These are phyloP conservation scores for Yamadazyma membranifaciens DNA, from an alignment of 1,139 yeast species.

Conservation along the genomic window DNA sequence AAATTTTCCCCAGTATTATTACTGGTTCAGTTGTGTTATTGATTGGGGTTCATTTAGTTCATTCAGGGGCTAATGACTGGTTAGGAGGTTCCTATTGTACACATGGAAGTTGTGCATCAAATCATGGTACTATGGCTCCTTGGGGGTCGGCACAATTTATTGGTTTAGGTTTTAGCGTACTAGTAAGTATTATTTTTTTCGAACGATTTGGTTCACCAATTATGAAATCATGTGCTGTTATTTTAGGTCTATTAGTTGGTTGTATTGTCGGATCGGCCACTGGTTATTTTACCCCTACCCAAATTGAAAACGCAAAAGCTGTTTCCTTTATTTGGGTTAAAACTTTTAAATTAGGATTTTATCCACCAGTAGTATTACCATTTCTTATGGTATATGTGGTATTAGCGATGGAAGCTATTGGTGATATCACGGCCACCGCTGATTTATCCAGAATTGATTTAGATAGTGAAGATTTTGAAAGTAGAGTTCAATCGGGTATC, in stretches of 20 bases:
- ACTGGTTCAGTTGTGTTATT: slow-evolving; percentile 86
- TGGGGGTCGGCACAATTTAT: slow-evolving; percentile 86
- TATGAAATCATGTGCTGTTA: slow-evolving; percentile 88
- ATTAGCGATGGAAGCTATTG: slow-evolving; percentile 83
- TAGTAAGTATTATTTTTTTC: slow-evolving; percentile 61
- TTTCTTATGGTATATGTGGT: slow-evolving; percentile 75
- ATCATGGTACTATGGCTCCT: slow-evolving; percentile 29
- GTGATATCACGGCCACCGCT: slow-evolving; percentile 86
- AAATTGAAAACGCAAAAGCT: slow-evolving; percentile 66
- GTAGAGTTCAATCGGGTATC: slow-evolving; percentile 86
- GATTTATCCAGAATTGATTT: slow-evolving; percentile 81
- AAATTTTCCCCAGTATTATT: slow-evolving; percentile 77
- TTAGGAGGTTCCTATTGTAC: slow-evolving; percentile 78
- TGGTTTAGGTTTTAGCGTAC: slow-evolving; percentile 82
- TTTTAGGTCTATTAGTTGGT: slow-evolving; percentile 75
- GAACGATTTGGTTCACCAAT: slow-evolving; percentile 89
- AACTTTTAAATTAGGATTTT: slow-evolving; percentile 68
- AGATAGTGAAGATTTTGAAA: slow-evolving; percentile 73
- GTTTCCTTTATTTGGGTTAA: slow-evolving; percentile 83
- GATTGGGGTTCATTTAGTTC: slow-evolving; percentile 66
- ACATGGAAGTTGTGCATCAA: slow-evolving; percentile 20
- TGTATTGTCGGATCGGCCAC: slow-evolving; percentile 88
- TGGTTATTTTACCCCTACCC: slow-evolving; percentile 62
- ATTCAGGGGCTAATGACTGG: slow-evolving; percentile 75
- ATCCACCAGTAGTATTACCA: slow-evolving; percentile 81